phyloP scores from a whole-genome alignment of 1,284 basidiomycete genomes.

The Cryptococcus sp. region DNA sequence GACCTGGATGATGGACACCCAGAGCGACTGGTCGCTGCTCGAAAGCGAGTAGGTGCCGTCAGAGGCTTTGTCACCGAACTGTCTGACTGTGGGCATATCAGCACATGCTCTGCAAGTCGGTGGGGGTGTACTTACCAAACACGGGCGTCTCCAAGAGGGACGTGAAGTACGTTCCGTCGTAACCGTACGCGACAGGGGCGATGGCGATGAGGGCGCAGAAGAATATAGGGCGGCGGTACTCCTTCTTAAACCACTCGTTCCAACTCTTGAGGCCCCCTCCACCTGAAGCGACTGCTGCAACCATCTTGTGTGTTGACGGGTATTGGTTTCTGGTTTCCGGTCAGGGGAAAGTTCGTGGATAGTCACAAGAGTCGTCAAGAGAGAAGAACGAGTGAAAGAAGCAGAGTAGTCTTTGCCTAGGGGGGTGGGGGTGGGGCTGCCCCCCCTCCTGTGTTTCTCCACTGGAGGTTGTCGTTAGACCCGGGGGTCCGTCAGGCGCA shows the following conservation, averaged over 20 bases:
- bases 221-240: constrained; percentile 22
- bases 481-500: no score
- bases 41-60: constrained; percentile 14
- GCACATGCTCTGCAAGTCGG: constrained; percentile 17
- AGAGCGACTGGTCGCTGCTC: constrained; percentile 29
- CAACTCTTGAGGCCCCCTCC: constrained; percentile 13
- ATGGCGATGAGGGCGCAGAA: constrained; percentile 26
- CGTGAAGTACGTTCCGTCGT: constrained; percentile 48
- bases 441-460: no score
- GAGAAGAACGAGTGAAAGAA: no score
- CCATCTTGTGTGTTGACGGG: constrained; percentile 6
- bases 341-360: no score
- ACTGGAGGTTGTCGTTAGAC: no score
- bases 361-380: no score
- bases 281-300: constrained; percentile 16
- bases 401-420: no score
- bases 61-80: constrained; percentile 17
- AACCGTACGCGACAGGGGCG: constrained; percentile 46
- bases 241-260: constrained; percentile 17
- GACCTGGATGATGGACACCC: constrained; percentile 52
- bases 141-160: constrained; percentile 48
- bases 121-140: constrained; percentile 30
- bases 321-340: no score
- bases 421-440: no score
- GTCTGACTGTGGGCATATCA: constrained; percentile 7